These are phyloP conservation scores for Penicillium sclerotigenum DNA, from an alignment of 2,329 filamentous ascomycete species.

Conservation along the genomic window DNA sequence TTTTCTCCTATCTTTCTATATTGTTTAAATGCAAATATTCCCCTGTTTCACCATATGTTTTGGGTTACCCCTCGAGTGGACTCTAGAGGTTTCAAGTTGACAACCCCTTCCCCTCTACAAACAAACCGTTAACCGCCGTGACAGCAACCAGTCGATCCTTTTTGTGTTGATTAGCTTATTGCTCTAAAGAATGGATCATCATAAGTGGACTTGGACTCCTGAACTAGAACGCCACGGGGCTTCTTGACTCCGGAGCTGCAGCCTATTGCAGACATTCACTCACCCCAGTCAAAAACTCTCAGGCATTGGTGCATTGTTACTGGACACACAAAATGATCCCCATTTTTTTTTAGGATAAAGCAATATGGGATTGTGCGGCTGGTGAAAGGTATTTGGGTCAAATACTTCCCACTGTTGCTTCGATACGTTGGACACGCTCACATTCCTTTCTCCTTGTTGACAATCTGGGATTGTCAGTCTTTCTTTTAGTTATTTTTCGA, in stretches of 20 bases:
- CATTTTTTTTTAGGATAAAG: background rate
- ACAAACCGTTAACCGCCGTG: background rate
- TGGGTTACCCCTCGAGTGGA: background rate
- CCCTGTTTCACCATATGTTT: constrained; percentile 6
- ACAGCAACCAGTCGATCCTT: constrained; percentile 2
- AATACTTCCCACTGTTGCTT: constrained; percentile 17
- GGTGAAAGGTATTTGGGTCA: constrained; percentile 7
- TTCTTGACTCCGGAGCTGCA: background rate
- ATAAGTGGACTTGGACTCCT: background rate
- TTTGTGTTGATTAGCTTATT: background rate
- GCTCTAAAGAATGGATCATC: constrained; percentile 9
- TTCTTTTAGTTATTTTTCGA: constrained; percentile 13
- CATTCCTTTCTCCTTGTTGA: constrained; percentile 25
- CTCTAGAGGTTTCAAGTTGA: constrained; percentile 6
- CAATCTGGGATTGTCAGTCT: constrained; percentile 21
- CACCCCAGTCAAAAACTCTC: background rate
- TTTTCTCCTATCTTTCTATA: background rate
- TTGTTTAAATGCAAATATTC: background rate
- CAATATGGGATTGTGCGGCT: background rate
- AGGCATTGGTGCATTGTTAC: background rate
- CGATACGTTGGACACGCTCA: constrained; percentile 12
- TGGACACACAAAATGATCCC: constrained; percentile 3
- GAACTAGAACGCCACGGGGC: background rate
- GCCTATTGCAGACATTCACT: background rate
- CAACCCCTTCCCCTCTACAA: background rate